phyloP scores from a whole-genome alignment of 306 rosid species.

The Comarum palustre region DNA sequence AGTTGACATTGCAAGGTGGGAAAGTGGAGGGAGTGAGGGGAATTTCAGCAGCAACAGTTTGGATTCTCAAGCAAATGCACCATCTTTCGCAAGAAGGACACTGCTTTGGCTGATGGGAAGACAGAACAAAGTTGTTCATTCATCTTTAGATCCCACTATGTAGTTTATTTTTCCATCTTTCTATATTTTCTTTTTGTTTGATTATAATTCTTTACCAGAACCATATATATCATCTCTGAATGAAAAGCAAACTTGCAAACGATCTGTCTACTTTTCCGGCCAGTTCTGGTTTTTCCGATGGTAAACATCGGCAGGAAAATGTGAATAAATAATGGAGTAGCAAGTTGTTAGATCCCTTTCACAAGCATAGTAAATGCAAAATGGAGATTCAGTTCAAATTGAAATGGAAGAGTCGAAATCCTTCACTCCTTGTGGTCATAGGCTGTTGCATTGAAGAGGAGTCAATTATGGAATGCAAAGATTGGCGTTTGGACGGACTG shows the following conservation, averaged over 20 bases:
- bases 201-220: background rate
- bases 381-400: constrained; percentile 5
- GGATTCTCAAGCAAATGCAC: constrained; percentile 72
- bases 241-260: background rate
- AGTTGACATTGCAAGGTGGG: constrained; percentile 55
- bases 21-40: constrained; percentile 61
- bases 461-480: constrained; percentile 14
- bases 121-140: constrained; percentile 87
- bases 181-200: background rate
- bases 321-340: background rate
- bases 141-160: constrained; percentile 50
- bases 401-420: constrained; percentile 5
- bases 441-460: constrained; percentile 40
- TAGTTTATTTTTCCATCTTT: constrained; percentile 20
- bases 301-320: background rate
- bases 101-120: constrained; percentile 85
- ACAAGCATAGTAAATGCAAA: background rate
- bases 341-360: constrained; percentile 5
- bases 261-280: background rate
- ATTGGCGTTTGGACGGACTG: constrained; percentile 20
- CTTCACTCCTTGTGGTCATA: constrained; percentile 16
- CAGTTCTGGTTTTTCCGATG: background rate
- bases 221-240: constrained; percentile 19
- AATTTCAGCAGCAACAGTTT: constrained; percentile 62
- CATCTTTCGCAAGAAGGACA: constrained; percentile 86